Base-by-base conservation (phyloP, 305 asterid genomes). In the Coffea humblotiana region DNA sequence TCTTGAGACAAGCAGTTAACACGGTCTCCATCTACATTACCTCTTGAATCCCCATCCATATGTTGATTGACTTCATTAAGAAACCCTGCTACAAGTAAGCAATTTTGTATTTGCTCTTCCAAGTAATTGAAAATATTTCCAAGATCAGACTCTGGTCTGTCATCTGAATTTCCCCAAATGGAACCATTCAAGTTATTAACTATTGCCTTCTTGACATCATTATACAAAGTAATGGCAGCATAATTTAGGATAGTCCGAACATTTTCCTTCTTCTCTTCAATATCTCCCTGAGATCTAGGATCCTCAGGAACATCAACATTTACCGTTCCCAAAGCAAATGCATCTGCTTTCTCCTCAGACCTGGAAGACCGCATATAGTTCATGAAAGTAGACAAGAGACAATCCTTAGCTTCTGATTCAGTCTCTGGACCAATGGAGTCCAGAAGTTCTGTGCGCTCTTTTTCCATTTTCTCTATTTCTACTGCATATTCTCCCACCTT, bases 31-130 rank as follows among this genome's bases (percentile, higher is more conserved):
- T 82, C 91, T 80, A 83, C 87, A 78, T 83, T 87, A 18, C 83
- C 82, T 76, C 80, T 79, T 70, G 79, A 74, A 88, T 85, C 88
- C 85, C 86, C 84, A 81, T 89, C 89, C 83, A 87, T 80, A 86
- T 80, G 86, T 81, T 80, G 84, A 83, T 89, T 88, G 74, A 94
- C 87, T 80, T 92, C 97, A 85, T 80, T 85, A 85, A 89, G 88
- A 88, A 91, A 90, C 79, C 90, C 97, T 32, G 90, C 88, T 72
- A 96, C 86, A 78, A 94, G 98, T 74, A 88, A 84, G 84, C 97
- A 94, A 84, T 92, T 93, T 84, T 96, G 97, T 75, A 89, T 85
- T 81, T 90, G 97, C 86, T 88, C 98, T 89, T 96, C 98, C 74
- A 96, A 82, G 76, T 90, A 93, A 81, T 88, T 77, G 82, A 84